Conservation (phyloP, 2,329 filamentous ascomycete genomes). For the Alternaria dauci region DNA sequence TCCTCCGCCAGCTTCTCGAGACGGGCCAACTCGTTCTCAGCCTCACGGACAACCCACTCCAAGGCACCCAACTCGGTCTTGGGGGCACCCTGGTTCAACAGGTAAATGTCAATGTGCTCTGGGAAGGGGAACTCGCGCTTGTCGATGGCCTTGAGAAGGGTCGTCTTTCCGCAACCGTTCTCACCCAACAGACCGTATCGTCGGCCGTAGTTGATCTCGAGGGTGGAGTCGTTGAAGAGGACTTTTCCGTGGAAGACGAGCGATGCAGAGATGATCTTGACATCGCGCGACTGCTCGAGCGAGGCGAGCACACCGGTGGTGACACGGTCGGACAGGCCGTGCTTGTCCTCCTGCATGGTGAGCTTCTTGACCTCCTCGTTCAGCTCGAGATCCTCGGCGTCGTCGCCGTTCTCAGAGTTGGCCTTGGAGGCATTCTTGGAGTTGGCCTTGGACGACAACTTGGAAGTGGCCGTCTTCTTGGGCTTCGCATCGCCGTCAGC, state of each 20-base stretch:
- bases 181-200: slow-evolving; percentile 95
- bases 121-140: slow-evolving; percentile 95
- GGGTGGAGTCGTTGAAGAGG: slow-evolving; percentile 88
- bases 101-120: slow-evolving; percentile 96
- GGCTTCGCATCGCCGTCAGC: slow-evolving; percentile 69
- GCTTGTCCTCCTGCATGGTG: slow-evolving; percentile 91
- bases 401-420: slow-evolving; percentile 74
- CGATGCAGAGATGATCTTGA: slow-evolving; percentile 93
- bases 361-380: slow-evolving; percentile 86
- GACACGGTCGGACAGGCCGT: slow-evolving; percentile 95
- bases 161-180: slow-evolving; percentile 99
- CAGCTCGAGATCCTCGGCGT: slow-evolving; percentile 71
- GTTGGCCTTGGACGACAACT: slow-evolving; percentile 73
- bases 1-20: slow-evolving; percentile 89
- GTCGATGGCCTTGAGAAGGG: slow-evolving; percentile 93
- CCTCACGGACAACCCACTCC: slow-evolving; percentile 96
- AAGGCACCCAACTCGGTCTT: slow-evolving; percentile 88
- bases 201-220: slow-evolving; percentile 92
- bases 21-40: slow-evolving; percentile 88
- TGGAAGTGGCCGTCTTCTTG: slow-evolving; percentile 77
- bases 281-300: slow-evolving; percentile 83
- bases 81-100: slow-evolving; percentile 95
- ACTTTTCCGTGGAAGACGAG: slow-evolving; percentile 98
- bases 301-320: slow-evolving; percentile 96
- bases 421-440: slow-evolving; percentile 70